Conservation (phyloP, 306 rosid species). For the Arachis stenosperma region DNA sequence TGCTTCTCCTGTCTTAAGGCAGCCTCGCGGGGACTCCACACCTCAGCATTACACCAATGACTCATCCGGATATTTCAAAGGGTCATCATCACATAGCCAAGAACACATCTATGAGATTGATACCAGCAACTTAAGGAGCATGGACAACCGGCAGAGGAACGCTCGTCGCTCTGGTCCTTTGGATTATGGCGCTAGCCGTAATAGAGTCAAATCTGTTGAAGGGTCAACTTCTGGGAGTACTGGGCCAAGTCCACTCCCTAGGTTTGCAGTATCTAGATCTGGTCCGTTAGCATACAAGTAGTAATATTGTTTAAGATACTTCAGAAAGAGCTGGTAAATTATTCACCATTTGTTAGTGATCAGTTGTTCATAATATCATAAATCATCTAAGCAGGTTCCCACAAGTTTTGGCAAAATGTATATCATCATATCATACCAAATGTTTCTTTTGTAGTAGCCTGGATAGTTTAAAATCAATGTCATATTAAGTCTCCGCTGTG, state of each 20-base stretch:
- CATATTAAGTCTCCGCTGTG: slow-evolving; percentile 30
- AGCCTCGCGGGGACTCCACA: slow-evolving; percentile 73
- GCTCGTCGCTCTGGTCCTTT: slow-evolving; percentile 88
- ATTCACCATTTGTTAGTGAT: slow-evolving; percentile 43
- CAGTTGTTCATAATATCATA: slow-evolving; percentile 35
- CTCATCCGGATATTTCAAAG: slow-evolving; percentile 66
- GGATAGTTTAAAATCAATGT: slow-evolving; percentile 48
- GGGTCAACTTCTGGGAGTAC: slow-evolving; percentile 85
- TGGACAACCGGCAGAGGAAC: slow-evolving; percentile 59
- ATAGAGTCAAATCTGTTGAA: slow-evolving; percentile 57
- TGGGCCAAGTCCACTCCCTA: slow-evolving; percentile 93
- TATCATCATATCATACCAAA: slow-evolving; percentile 38
- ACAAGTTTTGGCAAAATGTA: slow-evolving; percentile 48
- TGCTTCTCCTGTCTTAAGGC: slow-evolving; percentile 73
- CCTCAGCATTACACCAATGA: slow-evolving; percentile 65
- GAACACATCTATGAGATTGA: slow-evolving; percentile 60
- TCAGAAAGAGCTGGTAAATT: slow-evolving; percentile 46
- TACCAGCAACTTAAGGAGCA: slow-evolving; percentile 55
- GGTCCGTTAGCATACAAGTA: slow-evolving; percentile 94
- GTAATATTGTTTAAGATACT: slow-evolving; percentile 30
- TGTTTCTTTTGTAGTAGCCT: slow-evolving; percentile 39
- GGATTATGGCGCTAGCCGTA: slow-evolving; percentile 81
- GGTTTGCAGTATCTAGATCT: slow-evolving; percentile 97
- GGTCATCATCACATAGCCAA: slow-evolving; percentile 70
- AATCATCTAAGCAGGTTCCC: slow-evolving; percentile 44